Conservation (phyloP, 805 yeast genomes). For the Barnettozyma siamensis region DNA sequence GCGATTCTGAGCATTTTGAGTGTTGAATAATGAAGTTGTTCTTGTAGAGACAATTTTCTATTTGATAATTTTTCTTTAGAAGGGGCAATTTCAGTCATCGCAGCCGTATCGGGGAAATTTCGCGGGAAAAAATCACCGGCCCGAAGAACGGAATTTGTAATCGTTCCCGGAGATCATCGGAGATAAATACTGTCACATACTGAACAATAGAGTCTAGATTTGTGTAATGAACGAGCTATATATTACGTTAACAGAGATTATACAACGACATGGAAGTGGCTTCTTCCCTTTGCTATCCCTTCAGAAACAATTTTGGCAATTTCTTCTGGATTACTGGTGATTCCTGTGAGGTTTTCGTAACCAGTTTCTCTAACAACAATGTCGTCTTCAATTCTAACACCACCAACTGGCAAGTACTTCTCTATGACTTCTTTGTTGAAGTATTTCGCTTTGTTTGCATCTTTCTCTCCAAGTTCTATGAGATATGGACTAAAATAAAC, state of each 20-base stretch:
- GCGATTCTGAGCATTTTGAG: slow-evolving; percentile 20
- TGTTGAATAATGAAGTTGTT: too few species aligned
- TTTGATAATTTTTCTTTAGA: too few species aligned
- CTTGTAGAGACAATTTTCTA: too few species aligned
- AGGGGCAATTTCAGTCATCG: background rate
- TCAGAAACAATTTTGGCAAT: slow-evolving; percentile 68
- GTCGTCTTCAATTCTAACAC: slow-evolving; percentile 95
- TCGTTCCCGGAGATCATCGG: too few species aligned
- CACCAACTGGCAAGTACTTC: slow-evolving; percentile 87
- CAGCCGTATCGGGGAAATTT: background rate
- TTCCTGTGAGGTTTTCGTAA: slow-evolving; percentile 70
- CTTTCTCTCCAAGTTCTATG: slow-evolving; percentile 55
- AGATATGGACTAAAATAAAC: slow-evolving; percentile 82
- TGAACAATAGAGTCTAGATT: too few species aligned
- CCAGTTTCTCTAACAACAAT: slow-evolving; percentile 73
- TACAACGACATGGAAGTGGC: slow-evolving; percentile 49
- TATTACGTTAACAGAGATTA: too few species aligned
- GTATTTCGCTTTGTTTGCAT: slow-evolving; percentile 28
- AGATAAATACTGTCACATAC: too few species aligned
- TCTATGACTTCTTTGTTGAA: slow-evolving; percentile 63
- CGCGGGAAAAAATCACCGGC: slow-evolving; percentile 1
- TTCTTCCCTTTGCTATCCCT: slow-evolving; percentile 58
- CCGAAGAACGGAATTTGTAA: slow-evolving; percentile 5
- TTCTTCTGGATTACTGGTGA: slow-evolving; percentile 83
- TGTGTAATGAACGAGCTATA: too few species aligned